Evolutionary conservation across 2,329 filamentous ascomycete species (phyloP).

Genomic region (Epichloe coenophiala): DNA sequence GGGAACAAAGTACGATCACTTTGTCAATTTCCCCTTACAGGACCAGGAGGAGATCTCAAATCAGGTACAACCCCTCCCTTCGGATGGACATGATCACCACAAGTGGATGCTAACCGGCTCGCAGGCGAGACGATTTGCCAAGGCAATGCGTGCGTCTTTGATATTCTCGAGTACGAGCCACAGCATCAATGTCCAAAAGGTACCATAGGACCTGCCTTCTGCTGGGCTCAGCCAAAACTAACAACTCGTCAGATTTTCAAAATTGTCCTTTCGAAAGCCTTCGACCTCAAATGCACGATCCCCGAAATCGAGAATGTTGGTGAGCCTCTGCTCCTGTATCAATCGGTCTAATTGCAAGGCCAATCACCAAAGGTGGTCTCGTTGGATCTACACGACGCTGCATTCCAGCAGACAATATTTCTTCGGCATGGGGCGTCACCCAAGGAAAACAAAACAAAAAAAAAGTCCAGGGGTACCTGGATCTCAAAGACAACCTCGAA

Average conservation of each 20-base stretch:
- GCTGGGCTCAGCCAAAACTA: background rate
- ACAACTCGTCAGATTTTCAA: conserved; percentile 72
- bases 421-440: too few relatives aligned
- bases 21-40: conserved; percentile 94
- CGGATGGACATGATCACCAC: background rate
- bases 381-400: background rate
- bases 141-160: conserved; percentile 92
- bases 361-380: background rate
- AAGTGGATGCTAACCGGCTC: background rate
- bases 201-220: conserved; percentile 21
- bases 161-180: conserved; percentile 99
- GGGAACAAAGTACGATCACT: conserved; percentile 97
- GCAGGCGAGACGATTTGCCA: conserved; percentile 86
- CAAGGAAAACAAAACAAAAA: background rate
- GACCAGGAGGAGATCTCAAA: conserved; percentile 98
- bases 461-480: background rate
- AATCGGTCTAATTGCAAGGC: conserved; percentile 33
- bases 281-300: conserved; percentile 97
- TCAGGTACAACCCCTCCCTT: conserved; percentile 43
- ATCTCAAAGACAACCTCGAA: background rate
- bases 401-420: background rate
- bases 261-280: conserved; percentile 95
- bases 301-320: conserved; percentile 97
- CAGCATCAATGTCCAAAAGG: conserved; percentile 98
- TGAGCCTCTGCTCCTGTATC: conserved; percentile 87